Evolutionary conservation across 2,329 filamentous ascomycete species (phyloP), one percentile per base, ranked within the genome.

Genomic region (Cladobotryum mycophilum): DNA sequence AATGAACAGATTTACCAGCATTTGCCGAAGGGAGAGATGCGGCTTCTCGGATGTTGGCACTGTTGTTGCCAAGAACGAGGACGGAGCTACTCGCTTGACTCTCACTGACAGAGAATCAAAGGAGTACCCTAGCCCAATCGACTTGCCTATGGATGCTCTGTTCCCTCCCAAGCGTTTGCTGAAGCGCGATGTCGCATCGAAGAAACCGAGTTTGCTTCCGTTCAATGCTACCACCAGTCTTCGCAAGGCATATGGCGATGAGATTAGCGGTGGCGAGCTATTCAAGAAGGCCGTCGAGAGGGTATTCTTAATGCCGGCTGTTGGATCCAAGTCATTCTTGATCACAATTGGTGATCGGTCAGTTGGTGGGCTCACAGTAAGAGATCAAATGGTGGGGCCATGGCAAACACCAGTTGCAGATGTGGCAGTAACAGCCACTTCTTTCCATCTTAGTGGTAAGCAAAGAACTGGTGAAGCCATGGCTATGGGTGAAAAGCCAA

Each of bases 391-490:
- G 82, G 92, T 96, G 48, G 93, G 93, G 1, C 89, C 88, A 46
- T 97, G 92, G 92, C 93, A 97, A 67, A 88, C 85, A 12, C 93
- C 93, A 3, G 90, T 97, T 13, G 85, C 93, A 4, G 91, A 99
- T 67, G 91, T 95, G 44, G 92, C 90, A 3, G 92, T 97, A 20
- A 97, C 92, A 18, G 84, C 88, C 1, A 92, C 89, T 0, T 86
- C 89, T 2, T 83, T 96, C 59, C 80, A 82, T 43, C 63, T 80
- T 7, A 76, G 76, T 14, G 73, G 78, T 14, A 88, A 85, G 53
- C 78, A 86, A 44, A 85, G 79, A 61, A 88, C 85, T 25, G 93
- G 93, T 58, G 93, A 97, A 68, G 91, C 91, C n/a, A 96, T 97
- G 89, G 86, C 90, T 1, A 95, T 96, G 86, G 93, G 93, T 34